These are phyloP conservation scores for Fragilaria crotonensis DNA, from an alignment of 108 stramenopile species.

Conservation along the genomic window DNA sequence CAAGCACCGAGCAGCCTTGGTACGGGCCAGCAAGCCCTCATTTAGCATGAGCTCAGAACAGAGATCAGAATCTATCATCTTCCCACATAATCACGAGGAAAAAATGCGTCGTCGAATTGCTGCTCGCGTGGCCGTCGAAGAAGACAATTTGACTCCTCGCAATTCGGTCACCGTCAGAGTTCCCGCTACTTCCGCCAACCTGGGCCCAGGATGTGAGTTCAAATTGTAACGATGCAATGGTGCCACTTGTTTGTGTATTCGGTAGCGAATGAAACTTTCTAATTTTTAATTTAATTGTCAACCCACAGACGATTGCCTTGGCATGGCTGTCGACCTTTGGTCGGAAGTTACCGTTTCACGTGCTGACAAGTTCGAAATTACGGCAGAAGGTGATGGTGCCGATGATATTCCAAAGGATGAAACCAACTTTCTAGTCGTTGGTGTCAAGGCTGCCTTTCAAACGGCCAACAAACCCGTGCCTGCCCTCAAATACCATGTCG, in stretches of 20 bases:
- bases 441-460: constrained; percentile 90
- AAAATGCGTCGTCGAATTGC: constrained; percentile 80
- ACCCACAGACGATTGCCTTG: constrained; percentile 85
- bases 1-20: neutral
- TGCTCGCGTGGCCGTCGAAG: constrained; percentile 73
- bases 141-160: constrained; percentile 71
- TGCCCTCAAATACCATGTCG: constrained; percentile 81
- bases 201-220: constrained; percentile 91
- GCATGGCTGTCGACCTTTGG: constrained; percentile 98
- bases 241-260: no score
- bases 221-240: neutral
- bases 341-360: constrained; percentile 91
- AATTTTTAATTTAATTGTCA: neutral
- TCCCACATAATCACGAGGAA: constrained; percentile 86
- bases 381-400: constrained; percentile 83
- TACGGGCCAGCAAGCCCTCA: neutral
- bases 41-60: neutral
- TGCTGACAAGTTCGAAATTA: constrained; percentile 86
- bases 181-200: constrained; percentile 96
- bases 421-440: constrained; percentile 86
- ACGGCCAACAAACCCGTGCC: constrained; percentile 92
- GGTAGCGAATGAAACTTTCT: neutral
- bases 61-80: constrained; percentile 26
- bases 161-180: constrained; percentile 93
- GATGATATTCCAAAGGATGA: constrained; percentile 84